Conservation (phyloP, 352 stramenopile species). For the Nothophytophthora sp. region DNA sequence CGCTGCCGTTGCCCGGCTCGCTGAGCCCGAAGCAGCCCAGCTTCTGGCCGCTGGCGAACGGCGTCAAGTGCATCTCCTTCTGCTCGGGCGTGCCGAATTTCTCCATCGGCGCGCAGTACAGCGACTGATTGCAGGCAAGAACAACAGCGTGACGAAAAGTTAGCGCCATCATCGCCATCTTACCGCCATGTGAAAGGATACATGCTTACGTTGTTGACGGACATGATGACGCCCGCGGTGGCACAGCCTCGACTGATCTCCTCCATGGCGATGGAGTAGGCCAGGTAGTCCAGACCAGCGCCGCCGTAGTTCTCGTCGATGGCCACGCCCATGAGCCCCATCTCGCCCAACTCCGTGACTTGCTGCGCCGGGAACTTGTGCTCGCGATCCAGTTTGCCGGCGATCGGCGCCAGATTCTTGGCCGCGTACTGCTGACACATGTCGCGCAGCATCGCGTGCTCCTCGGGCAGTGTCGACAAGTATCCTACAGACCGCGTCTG, state of each 20-base stretch:
- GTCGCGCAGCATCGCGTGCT: slow-evolving; percentile 97
- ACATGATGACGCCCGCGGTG: slow-evolving; percentile 97
- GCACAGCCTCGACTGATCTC: slow-evolving; percentile 97
- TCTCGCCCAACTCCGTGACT: slow-evolving; percentile 89
- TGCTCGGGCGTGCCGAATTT: slow-evolving; percentile 93
- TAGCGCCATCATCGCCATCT: slow-evolving; percentile 1
- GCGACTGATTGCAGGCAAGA: slow-evolving; percentile 69
- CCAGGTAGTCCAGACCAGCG: slow-evolving; percentile 94
- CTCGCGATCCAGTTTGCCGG: slow-evolving; percentile 88
- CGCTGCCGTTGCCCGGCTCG: slow-evolving; percentile 93
- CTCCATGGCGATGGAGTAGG: slow-evolving; percentile 98
- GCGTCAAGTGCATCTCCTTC: slow-evolving; percentile 89
- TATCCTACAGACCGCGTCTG: slow-evolving; percentile 57
- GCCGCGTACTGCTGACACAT: slow-evolving; percentile 96
- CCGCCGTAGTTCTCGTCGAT: slow-evolving; percentile 89
- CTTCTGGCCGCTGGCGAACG: slow-evolving; percentile 90
- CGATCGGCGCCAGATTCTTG: slow-evolving; percentile 93
- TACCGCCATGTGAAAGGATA: neutral
- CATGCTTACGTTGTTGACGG: slow-evolving; percentile 86
- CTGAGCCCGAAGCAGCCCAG: slow-evolving; percentile 96
- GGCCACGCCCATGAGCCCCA: slow-evolving; percentile 96
- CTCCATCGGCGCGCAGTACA: slow-evolving; percentile 96
- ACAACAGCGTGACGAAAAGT: slow-evolving; percentile 4
- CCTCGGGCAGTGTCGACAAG: slow-evolving; percentile 86
- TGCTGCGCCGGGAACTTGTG: slow-evolving; percentile 85